A percentile compares a stretch with the other conserved stretches of the same genome.
Evolutionary conservation across 768 basidiomycete species (phyloP).

Genomic region (Tremella mesenterica): DNA sequence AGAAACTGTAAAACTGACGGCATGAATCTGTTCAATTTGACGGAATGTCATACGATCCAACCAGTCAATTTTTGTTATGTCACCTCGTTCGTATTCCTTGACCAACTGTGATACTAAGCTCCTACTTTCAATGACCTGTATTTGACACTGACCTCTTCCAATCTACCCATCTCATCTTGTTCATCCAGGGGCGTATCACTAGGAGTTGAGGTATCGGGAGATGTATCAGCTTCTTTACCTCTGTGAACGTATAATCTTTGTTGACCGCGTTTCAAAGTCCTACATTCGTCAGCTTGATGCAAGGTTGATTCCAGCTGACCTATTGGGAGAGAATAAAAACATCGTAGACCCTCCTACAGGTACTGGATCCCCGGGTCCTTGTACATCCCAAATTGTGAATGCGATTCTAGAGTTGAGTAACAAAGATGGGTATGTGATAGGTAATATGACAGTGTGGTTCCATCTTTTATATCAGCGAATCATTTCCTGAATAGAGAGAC

Average conservation of each 20-base stretch:
- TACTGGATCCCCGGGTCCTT: slow-evolving; percentile 64
- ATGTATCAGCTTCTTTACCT: slow-evolving; percentile 75
- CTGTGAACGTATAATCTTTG: slow-evolving; percentile 80
- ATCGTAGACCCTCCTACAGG: slow-evolving; percentile 90
- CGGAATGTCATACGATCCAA: slow-evolving; percentile 85
- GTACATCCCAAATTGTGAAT: slow-evolving; percentile 94
- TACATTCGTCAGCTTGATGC: slow-evolving; percentile 38
- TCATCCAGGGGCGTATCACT: slow-evolving; percentile 61
- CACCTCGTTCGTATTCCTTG: slow-evolving; percentile 92
- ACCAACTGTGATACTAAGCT: slow-evolving; percentile 47
- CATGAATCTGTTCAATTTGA: slow-evolving; percentile 89
- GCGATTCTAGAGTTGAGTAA: slow-evolving; percentile 78
- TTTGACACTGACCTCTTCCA: slow-evolving; percentile 64
- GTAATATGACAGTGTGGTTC: slow-evolving; percentile 91
- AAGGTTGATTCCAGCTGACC: slow-evolving; percentile 48
- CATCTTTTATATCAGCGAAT: slow-evolving; percentile 53
- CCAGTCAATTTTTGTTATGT: slow-evolving; percentile 91
- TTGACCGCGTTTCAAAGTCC: slow-evolving; percentile 83
- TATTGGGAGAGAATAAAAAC: slow-evolving; percentile 84
- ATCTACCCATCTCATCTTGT: slow-evolving; percentile 85
- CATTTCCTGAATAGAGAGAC: not conserved
- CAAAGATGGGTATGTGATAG: slow-evolving; percentile 88
- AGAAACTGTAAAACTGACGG: slow-evolving; percentile 51
- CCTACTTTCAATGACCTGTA: not conserved
- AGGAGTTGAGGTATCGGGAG: slow-evolving; percentile 69